Evolutionary conservation across 352 stramenopile genomes (phyloP).

Genomic region (Phytopythium aichiense): DNA sequence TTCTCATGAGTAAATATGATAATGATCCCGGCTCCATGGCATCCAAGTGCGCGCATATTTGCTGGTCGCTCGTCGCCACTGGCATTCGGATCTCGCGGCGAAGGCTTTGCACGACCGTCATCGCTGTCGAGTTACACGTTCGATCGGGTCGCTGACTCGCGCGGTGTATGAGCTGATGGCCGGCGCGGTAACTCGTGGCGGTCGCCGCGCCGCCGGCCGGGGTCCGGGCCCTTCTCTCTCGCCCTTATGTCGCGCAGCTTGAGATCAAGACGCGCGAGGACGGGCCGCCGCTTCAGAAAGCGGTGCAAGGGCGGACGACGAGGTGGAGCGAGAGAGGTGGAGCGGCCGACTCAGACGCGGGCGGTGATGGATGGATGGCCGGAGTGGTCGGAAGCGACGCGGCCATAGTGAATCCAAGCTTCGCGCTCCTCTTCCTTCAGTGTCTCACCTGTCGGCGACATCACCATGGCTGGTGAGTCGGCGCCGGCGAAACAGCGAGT

Average conservation of each 20-base stretch:
- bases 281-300: conserved; percentile 6
- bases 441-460: neutral
- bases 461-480: neutral
- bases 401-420: neutral
- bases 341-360: neutral
- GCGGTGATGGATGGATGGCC: neutral
- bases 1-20: neutral
- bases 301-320: neutral
- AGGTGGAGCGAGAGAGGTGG: neutral
- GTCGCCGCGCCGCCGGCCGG: neutral
- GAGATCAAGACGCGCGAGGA: neutral
- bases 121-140: conserved; percentile 7
- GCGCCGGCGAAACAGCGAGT: neutral
- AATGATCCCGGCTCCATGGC: neutral
- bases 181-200: neutral
- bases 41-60: neutral
- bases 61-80: neutral
- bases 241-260: neutral
- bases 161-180: neutral
- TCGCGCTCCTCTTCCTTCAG: neutral
- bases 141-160: neutral
- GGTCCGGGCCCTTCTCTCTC: neutral
- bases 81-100: neutral
- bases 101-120: neutral
- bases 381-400: neutral